Base-by-base conservation (phyloP, 176 grass and related monocot genomes). In the Eleusine coracana region DNA sequence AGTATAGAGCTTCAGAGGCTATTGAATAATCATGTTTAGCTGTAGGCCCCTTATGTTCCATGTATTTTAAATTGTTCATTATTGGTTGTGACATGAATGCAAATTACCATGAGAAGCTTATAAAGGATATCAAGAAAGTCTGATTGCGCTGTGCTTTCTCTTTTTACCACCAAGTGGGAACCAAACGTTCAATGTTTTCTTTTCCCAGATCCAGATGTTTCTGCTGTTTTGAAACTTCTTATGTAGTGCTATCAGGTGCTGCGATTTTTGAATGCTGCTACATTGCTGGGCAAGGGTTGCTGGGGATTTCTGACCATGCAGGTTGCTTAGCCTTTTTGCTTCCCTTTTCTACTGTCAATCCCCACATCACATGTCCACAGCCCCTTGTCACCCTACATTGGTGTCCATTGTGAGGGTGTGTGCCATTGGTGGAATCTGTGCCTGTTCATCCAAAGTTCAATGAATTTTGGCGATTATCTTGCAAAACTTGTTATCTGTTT, bases 341-440 rank as follows among this genome's bases (percentile, higher is more conserved):
- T 76, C 58, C 66, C 74, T 51, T 65, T 37, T 75, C 66, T 71
- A 23, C 75, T 89, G 48, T 44, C 42, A 73, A 88, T 56, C 70
- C 68, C 12, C 15, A 52, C 17, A 63, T 70, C 31, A 84, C 51
- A 85, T 77, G 70, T 55, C 51, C 65, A 80, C 74, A 81, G 71
- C 74, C 86, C n/a, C 73, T 78, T 90, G 82, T 89, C 75, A 86
- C 85, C 71, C 74, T 90, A 85, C 80, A 73, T 81, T 8, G 1
- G 8, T 81, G 56, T 76, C 44, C 20, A 45, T 76, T 65, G 34
- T 71, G 66, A 39, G 65, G 74, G 45, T 60, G 25, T 41, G 71
- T 89, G 56, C 66, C 39, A 56, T 78, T 85, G 55, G 66, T 89
- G 78, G 73, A 82, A 58, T 78, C 59, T 73, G 48, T 86, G 65